Conservation (phyloP, 805 yeast species). For the Saccharomycopsis fodiens region DNA sequence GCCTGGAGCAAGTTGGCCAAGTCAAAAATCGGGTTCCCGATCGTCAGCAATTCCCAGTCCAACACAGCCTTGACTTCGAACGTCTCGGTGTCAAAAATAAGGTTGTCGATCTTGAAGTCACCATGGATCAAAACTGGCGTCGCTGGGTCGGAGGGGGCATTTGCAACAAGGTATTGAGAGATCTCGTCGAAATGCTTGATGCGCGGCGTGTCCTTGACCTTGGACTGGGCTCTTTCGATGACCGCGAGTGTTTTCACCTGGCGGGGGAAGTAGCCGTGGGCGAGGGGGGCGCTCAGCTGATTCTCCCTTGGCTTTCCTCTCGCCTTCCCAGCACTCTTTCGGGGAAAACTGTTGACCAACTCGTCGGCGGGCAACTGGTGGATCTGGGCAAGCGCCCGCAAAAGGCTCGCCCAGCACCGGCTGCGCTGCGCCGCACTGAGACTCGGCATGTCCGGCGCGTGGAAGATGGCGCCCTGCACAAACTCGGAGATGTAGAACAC, state of each 20-base stretch:
- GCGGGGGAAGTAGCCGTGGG: constrained; percentile 46
- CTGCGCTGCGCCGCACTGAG: constrained; percentile 26
- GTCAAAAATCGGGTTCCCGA: constrained; percentile 60
- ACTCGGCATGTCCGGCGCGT: constrained; percentile 41
- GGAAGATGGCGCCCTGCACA: constrained; percentile 48
- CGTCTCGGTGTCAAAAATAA: constrained; percentile 49
- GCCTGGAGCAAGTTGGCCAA: constrained; percentile 52
- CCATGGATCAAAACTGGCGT: constrained; percentile 49
- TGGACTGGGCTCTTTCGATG: constrained; percentile 34
- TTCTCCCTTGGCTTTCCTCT: constrained; percentile 31
- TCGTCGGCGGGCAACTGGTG: constrained; percentile 41
- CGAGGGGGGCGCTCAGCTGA: constrained; percentile 34
- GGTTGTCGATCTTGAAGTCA: constrained; percentile 56
- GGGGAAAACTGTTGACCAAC: constrained; percentile 35
- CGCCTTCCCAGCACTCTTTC: constrained; percentile 10
- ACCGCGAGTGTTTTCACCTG: constrained; percentile 41
- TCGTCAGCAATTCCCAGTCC: constrained; percentile 61
- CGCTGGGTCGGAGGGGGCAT: constrained; percentile 42
- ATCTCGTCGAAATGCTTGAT: constrained; percentile 41
- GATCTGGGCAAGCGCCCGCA: constrained; percentile 40
- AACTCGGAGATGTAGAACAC: constrained; percentile 58
- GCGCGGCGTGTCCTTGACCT: constrained; percentile 30
- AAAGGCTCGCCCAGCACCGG: constrained; percentile 40
- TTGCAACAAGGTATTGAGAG: constrained; percentile 33
- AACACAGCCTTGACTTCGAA: constrained; percentile 45